These are phyloP conservation scores for Didymella sp. DNA, from an alignment of 2,329 filamentous ascomycete genomes.

Conservation along the genomic window DNA sequence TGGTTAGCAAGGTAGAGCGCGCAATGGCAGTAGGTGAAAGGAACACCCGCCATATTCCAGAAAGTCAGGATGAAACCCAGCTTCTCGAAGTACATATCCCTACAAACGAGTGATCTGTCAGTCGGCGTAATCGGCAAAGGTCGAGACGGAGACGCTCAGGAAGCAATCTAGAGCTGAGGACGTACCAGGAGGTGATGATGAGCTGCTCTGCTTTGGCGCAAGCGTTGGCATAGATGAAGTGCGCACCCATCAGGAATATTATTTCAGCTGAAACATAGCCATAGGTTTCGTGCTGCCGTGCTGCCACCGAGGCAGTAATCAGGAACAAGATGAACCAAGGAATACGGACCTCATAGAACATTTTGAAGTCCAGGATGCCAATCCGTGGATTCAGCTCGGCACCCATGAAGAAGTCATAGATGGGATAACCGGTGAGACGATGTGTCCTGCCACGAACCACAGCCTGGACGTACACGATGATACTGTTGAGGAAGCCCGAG, in stretches of 20 bases:
- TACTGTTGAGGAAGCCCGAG: conserved; percentile 81
- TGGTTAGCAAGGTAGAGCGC: conserved; percentile 88
- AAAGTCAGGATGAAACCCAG: conserved; percentile 97
- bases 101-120: conserved; percentile 31
- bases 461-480: conserved; percentile 85
- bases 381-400: conserved; percentile 85
- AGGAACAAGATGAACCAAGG: conserved; percentile 90
- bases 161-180: not conserved
- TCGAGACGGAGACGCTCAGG: not conserved
- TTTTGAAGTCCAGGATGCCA: conserved; percentile 84
- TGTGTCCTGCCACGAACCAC: conserved; percentile 80
- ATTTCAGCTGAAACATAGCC: conserved; percentile 86
- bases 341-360: conserved; percentile 91
- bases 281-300: conserved; percentile 80
- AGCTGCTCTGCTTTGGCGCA: conserved; percentile 90
- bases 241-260: conserved; percentile 80
- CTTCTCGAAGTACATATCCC: conserved; percentile 96
- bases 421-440: conserved; percentile 81
- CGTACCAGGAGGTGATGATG: conserved; percentile 81
- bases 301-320: conserved; percentile 74
- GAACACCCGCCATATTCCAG: conserved; percentile 92
- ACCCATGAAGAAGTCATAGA: conserved; percentile 92
- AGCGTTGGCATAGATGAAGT: conserved; percentile 89
- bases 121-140: not conserved
- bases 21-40: conserved; percentile 91